These are phyloP conservation scores for Geotrichum candidum DNA, from an alignment of 1,139 yeast species.

Conservation along the genomic window DNA sequence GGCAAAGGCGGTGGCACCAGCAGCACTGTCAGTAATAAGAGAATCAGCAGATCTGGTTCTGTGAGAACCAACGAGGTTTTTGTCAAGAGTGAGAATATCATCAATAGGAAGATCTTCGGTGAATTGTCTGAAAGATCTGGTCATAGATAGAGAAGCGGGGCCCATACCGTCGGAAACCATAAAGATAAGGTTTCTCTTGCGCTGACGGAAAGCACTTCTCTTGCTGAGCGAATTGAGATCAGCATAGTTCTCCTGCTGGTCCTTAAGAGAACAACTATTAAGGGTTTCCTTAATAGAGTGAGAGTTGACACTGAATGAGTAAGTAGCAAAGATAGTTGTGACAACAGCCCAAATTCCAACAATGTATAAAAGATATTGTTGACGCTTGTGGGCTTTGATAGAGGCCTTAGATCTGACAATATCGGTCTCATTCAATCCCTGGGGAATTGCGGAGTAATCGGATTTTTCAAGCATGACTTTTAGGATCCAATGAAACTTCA, in stretches of 20 bases:
- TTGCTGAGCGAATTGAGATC: neutral
- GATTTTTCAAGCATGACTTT: neutral
- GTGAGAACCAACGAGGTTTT: slow-evolving; percentile 65
- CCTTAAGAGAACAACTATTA: neutral
- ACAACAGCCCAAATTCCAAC: slow-evolving; percentile 15
- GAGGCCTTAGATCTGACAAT: neutral
- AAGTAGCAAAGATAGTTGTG: slow-evolving; percentile 7
- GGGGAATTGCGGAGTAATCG: neutral
- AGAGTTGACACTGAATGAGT: neutral
- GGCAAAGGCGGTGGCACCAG: slow-evolving; percentile 88
- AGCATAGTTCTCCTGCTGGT: neutral
- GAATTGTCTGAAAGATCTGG: slow-evolving; percentile 63
- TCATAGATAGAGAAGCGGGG: slow-evolving; percentile 70
- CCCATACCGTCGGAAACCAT: slow-evolving; percentile 94
- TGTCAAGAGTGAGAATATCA: slow-evolving; percentile 56
- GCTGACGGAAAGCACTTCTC: neutral
- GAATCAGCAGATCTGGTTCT: slow-evolving; percentile 70
- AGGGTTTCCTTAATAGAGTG: neutral
- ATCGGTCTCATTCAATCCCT: neutral
- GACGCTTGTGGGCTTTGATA: slow-evolving; percentile 6
- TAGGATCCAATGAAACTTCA: neutral
- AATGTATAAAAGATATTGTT: slow-evolving; percentile 8
- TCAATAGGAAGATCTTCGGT: slow-evolving; percentile 46
- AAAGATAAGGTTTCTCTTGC: slow-evolving; percentile 62
- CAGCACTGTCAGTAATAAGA: slow-evolving; percentile 82